Base-by-base conservation (phyloP, 257 asterid genomes). In the Lycium barbarum region DNA sequence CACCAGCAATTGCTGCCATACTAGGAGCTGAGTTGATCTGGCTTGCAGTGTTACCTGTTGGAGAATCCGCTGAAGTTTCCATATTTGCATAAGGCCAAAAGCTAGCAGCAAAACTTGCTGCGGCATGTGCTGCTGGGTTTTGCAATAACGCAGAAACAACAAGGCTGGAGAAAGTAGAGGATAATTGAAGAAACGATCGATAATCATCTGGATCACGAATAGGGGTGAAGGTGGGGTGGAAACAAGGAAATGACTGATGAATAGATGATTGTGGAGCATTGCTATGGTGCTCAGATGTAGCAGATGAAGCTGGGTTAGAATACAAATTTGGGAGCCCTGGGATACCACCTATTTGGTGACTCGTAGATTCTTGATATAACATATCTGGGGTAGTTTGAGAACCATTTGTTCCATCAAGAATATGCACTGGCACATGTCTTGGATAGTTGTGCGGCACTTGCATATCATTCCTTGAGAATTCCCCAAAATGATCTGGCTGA, bases 71-170 rank as follows among this genome's bases (percentile, higher is more conserved):
- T 57, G 91, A 83, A 90, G 93, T 79, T 85, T 89, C 95, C 84
- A 85, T 70, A 82, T 86, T 91, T 55, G 92, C 57, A 85, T 85
- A 88, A 74, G 98, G 98, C 97, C 94, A 94, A 80, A 89, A 92
- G 78, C 93, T 87, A 71, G 99, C 91, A 18, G 98, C 94, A 90
- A 91, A 93, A 89, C 92, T 92, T 83, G 98, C 99, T 80, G 98
- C 99, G 61, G 98, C 97, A 84, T 96, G 94, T 80, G 95, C 95
- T 87, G 95, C 93, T 84, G 98, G 97, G 85, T 95, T 96, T 90
- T 93, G 99, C 38, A 93, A 86, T 71, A 95, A 83, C 59, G 95
- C 89, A 88, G 99, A 95, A 78, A 93, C 87, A 83, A 96, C 84
- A 70, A 91, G 98, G 88, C 92, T 95, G 80, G 99, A 91, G 87